phyloP scores from a whole-genome alignment of 2,329 filamentous ascomycete genomes.

The Gaeumannomyces sp. region DNA sequence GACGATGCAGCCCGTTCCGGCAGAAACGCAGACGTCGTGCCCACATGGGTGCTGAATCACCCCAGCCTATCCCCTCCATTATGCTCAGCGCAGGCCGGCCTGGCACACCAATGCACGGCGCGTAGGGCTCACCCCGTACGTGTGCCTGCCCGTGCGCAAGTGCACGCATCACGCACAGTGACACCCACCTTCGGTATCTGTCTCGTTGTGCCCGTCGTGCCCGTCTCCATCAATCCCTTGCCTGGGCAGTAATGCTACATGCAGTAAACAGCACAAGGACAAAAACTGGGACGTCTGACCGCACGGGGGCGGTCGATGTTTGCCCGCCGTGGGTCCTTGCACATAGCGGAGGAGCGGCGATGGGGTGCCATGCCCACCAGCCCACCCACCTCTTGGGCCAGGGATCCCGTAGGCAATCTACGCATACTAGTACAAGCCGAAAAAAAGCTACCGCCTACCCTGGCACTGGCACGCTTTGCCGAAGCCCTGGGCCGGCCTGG shows the following conservation, averaged over 20 bases:
- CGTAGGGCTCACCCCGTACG: not conserved
- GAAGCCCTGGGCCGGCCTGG: not conserved
- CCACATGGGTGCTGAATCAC: not conserved
- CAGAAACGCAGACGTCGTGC: not conserved
- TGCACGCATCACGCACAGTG: too few relatives aligned
- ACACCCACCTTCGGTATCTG: not conserved
- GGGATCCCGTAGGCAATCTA: not conserved
- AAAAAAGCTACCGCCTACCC: not conserved
- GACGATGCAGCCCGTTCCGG: not conserved
- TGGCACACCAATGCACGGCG: not conserved
- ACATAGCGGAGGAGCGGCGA: not conserved
- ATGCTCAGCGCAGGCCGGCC: not conserved
- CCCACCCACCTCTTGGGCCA: not conserved
- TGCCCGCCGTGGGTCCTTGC: not conserved
- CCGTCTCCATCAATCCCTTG: not conserved
- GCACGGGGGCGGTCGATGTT: not conserved
- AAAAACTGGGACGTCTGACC: not conserved
- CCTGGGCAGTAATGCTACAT: not conserved
- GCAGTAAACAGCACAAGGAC: not conserved
- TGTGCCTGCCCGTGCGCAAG: too few relatives aligned
- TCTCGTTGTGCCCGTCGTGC: not conserved
- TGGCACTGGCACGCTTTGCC: constrained; percentile 1
- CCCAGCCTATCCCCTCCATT: not conserved
- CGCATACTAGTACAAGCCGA: not conserved
- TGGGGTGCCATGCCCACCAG: not conserved